Base-by-base conservation (phyloP, 441 rosid genomes). In the Sinapis alba region DNA sequence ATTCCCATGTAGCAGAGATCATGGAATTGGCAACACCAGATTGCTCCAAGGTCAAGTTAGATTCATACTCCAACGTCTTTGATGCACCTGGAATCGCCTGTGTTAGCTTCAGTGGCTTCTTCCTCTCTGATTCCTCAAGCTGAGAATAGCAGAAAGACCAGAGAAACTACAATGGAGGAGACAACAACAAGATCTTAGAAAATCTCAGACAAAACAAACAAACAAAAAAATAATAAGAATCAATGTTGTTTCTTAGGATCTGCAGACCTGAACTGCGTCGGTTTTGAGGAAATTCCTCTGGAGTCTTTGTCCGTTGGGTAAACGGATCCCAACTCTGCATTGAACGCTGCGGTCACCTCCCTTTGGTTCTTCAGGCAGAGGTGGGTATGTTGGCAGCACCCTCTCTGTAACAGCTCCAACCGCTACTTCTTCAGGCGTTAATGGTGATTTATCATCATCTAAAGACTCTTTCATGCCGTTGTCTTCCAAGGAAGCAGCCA, bases 261-360 rank as follows among this genome's bases (percentile, higher is more conserved):
- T 36, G 58, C 60, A 65, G 27, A 93, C 99, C 96, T 85, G 94
- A 62, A 93, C 78, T 12, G 93, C 83, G 68, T 95, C 98, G 53
- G 88, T 81, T 34, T 81, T 86, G 13, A 91, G 84, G 78, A 95
- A 95, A 70, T 80, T 90, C 68, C 98, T 86, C 82, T 95, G 97
- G 64, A 85, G 79, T 77, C 97, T 89, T 58, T 84, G 92, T 34
- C 99, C 99, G 70, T 89, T 91, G 9, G 99, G 99, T 65, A 95
- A 89, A 73, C 99, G 97, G 32, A 95, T 83, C 68, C 98, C 98
- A 68, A 95, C 94, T 85, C 97, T 83, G 82, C 99, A 95, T 53
- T 86, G 80, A 32, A 89, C 79, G 69, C 82, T 86, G 57, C 88
- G 88, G 70, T 95, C 95, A 43, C 87, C 88, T 32, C 78, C 75